A percentile compares a stretch with the other conserved stretches of the same genome.
phyloP scores from a whole-genome alignment of 345 rosid genomes.

The Citropsis articulata region DNA sequence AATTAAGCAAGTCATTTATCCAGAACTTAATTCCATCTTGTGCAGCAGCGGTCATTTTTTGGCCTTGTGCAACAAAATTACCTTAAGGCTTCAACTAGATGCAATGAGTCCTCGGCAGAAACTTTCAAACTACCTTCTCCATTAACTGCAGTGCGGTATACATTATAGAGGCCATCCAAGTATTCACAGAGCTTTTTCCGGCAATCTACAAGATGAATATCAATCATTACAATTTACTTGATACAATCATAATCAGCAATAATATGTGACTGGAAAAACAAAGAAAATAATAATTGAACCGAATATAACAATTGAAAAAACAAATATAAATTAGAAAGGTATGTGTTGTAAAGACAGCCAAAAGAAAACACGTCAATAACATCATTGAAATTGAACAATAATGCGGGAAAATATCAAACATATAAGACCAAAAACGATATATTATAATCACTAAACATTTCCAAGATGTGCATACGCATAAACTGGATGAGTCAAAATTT shows the following conservation, averaged over 20 bases:
- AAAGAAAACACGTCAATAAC: not conserved
- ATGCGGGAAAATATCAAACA: not conserved
- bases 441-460: not conserved
- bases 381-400: constrained; percentile 1
- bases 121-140: constrained; percentile 84
- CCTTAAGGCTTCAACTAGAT: constrained; percentile 96
- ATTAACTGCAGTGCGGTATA: constrained; percentile 76
- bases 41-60: constrained; percentile 16
- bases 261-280: not conserved
- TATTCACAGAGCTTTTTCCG: constrained; percentile 81
- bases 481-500: not conserved
- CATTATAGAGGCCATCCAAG: constrained; percentile 71
- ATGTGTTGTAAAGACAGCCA: not conserved
- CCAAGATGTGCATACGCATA: not conserved
- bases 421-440: not conserved
- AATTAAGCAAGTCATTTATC: constrained; percentile 20
- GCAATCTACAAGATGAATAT: constrained; percentile 58
- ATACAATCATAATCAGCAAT: constrained; percentile 5
- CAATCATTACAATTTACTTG: constrained; percentile 12
- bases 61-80: constrained; percentile 21
- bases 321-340: not conserved
- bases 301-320: not conserved
- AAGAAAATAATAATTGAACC: not conserved
- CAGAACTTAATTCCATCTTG: constrained; percentile 11
- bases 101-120: constrained; percentile 86